A percentile compares a stretch with the other conserved stretches of the same genome.
Conservation (phyloP, 495 filamentous ascomycete genomes). For the Apiosordaria backusii region DNA sequence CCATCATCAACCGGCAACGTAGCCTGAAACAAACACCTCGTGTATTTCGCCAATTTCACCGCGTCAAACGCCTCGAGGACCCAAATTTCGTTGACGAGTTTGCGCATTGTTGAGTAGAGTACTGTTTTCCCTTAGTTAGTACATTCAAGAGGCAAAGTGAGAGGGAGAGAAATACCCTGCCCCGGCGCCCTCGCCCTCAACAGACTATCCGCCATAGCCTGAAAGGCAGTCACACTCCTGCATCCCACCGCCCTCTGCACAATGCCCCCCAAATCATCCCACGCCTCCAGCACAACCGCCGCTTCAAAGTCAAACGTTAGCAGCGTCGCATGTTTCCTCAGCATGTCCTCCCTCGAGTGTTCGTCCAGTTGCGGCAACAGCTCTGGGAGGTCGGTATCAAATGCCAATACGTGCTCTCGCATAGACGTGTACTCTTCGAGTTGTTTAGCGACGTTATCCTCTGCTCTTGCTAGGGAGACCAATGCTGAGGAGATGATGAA, state of each 20-base stretch:
- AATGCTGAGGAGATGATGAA: conserved; percentile 63
- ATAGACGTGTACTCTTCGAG: conserved; percentile 58
- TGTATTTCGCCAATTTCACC: conserved; percentile 61
- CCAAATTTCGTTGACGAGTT: conserved; percentile 63
- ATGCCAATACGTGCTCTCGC: conserved; percentile 54
- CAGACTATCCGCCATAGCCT: conserved; percentile 59
- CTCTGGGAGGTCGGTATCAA: conserved; percentile 43
- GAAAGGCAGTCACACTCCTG: conserved; percentile 37
- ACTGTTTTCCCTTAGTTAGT: conserved; percentile 28
- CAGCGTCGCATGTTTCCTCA: conserved; percentile 58
- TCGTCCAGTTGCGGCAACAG: conserved; percentile 42
- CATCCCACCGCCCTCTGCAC: conserved; percentile 51
- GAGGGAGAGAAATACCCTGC: conserved; percentile 31
- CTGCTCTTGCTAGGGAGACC: conserved; percentile 58
- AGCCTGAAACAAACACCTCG: conserved; percentile 67
- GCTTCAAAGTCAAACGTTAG: conserved; percentile 75
- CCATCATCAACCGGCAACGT: conserved; percentile 48
- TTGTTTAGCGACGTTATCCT: conserved; percentile 57
- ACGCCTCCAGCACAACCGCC: conserved; percentile 60
- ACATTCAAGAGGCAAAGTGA: neutral
- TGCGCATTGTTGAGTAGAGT: conserved; percentile 50
- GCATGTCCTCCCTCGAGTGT: conserved; percentile 48
- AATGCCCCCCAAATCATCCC: conserved; percentile 61
- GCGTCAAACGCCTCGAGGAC: conserved; percentile 48
- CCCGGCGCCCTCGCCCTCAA: conserved; percentile 53